These are phyloP conservation scores for Meripilus lineatus DNA, from an alignment of 1,284 basidiomycete species.

Conservation along the genomic window DNA sequence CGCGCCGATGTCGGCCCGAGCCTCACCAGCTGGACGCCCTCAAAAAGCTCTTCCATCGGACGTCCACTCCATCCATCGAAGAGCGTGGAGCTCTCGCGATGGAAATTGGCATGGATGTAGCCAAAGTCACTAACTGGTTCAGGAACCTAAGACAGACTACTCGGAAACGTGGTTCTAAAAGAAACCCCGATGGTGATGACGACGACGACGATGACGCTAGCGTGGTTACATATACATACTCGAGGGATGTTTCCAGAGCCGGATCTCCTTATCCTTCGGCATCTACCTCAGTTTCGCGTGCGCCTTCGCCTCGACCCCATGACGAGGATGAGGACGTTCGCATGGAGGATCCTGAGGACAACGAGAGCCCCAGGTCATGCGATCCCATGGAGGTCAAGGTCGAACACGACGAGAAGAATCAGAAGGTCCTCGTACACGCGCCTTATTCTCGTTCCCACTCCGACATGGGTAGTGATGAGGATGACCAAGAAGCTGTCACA, in stretches of 20 bases:
- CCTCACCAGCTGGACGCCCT: conserved; percentile 70
- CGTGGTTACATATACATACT: conserved; percentile 18
- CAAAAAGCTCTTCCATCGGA: conserved; percentile 61
- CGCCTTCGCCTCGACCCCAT: not conserved
- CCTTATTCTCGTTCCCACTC: conserved; percentile 32
- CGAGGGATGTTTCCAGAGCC: conserved; percentile 21
- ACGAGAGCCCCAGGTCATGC: conserved; percentile 1
- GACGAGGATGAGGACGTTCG: conserved; percentile 10
- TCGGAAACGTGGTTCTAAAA: conserved; percentile 45
- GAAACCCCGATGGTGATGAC: conserved; percentile 24
- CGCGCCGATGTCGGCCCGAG: conserved; percentile 70
- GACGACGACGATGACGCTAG: conserved; percentile 35
- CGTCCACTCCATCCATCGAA: conserved; percentile 73
- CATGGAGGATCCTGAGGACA: conserved; percentile 4
- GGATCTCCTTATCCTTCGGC: conserved; percentile 19
- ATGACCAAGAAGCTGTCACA: conserved; percentile 66
- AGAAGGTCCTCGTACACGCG: conserved; percentile 20
- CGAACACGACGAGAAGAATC: conserved; percentile 13
- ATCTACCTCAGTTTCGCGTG: conserved; percentile 1
- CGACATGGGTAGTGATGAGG: conserved; percentile 53
- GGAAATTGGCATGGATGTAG: conserved; percentile 74
- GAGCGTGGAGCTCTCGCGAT: conserved; percentile 65
- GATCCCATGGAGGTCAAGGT: conserved; percentile 8
- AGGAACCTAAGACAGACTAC: conserved; percentile 72
- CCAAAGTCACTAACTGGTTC: conserved; percentile 85